Evolutionary conservation across 2,329 filamentous ascomycete species (phyloP).

Genomic region (Fusarium sp.): DNA sequence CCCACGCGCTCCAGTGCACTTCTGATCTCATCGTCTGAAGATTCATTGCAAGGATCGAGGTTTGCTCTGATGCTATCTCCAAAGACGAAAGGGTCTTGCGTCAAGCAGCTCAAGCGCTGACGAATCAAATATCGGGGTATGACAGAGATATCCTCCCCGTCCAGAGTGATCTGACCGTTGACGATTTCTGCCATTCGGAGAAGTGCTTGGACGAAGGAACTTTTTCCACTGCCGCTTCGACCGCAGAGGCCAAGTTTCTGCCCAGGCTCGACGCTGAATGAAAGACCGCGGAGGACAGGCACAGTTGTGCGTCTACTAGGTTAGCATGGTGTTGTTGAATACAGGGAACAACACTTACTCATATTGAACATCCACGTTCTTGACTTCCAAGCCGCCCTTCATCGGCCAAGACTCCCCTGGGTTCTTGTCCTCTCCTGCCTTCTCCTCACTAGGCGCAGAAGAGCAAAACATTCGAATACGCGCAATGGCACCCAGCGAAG

Average conservation of each 20-base stretch:
- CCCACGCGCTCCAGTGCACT: constrained; percentile 59
- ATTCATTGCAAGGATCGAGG: constrained; percentile 56
- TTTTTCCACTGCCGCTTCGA: constrained; percentile 54
- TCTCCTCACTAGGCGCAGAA: constrained; percentile 42
- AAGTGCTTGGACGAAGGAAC: constrained; percentile 57
- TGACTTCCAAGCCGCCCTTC: constrained; percentile 39
- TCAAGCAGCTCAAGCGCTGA: constrained; percentile 56
- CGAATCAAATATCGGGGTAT: constrained; percentile 46
- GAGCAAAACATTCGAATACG: constrained; percentile 46
- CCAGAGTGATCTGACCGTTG: constrained; percentile 58
- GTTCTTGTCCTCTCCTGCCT: constrained; percentile 22
- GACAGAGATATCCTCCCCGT: constrained; percentile 54
- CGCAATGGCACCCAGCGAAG: constrained; percentile 47
- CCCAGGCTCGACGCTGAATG: constrained; percentile 48
- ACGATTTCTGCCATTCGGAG: constrained; percentile 60
- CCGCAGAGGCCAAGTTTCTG: constrained; percentile 59
- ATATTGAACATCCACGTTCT: constrained; percentile 43
- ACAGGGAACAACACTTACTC: constrained; percentile 35
- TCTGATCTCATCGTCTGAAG: constrained; percentile 56
- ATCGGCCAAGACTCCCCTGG: constrained; percentile 41
- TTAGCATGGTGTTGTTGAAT: constrained; percentile 10
- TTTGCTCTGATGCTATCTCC: constrained; percentile 63
- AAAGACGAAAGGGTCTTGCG: constrained; percentile 65
- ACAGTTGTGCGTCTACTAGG: constrained; percentile 33
- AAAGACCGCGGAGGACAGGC: constrained; percentile 48